Evolutionary conservation across 768 basidiomycete genomes (phyloP), one percentile per base, ranked within the genome.

Genomic region (Russula sp.): DNA sequence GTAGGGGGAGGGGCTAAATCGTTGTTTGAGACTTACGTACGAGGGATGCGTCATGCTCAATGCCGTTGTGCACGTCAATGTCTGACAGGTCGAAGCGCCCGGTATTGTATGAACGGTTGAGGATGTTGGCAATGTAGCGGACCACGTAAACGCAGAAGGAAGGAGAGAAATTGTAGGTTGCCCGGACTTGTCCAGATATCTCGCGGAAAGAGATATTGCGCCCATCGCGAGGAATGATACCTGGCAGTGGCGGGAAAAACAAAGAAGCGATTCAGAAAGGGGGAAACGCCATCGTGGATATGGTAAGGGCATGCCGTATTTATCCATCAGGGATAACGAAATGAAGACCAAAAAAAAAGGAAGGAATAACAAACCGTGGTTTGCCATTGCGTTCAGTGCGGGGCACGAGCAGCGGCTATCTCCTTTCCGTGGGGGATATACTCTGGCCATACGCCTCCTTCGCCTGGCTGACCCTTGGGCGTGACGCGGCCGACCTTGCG

Each of bases 371-470:
- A 28, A 46, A 90, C 90, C 91, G 65, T 92, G 90, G 72, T 92
- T 92, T 8, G 90, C 89, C 83, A 93, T 78, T 0, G 88, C 87
- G 68, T 93, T 92, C 63, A 92, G 72, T 16, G 82, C 89, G 1
- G 90, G 90, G 67, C 90, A 92, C 1, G 85, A 82, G 65, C 83
- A 83, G 2, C 90, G 78, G 69, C 89, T 90, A 68, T 91, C 89
- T 1, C 82, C 83, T 10, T 84, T 79, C 62, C 73, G 74, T 0
- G 88, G 81, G 2, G 73, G 1, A 79, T 74, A 70, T 80, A 90
- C 69, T 86, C 83, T 0, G 89, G 88, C 89, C 89, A 92, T 51
- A 78, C 71, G 0, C 88, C 86, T 34, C 78, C 82, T 54, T 75
- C 80, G 0, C 87, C 88, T 3, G 83, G 81, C 57, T 79, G 74